These are phyloP conservation scores for Pisolithus marmoratus DNA, from an alignment of 768 basidiomycete genomes.

Conservation along the genomic window DNA sequence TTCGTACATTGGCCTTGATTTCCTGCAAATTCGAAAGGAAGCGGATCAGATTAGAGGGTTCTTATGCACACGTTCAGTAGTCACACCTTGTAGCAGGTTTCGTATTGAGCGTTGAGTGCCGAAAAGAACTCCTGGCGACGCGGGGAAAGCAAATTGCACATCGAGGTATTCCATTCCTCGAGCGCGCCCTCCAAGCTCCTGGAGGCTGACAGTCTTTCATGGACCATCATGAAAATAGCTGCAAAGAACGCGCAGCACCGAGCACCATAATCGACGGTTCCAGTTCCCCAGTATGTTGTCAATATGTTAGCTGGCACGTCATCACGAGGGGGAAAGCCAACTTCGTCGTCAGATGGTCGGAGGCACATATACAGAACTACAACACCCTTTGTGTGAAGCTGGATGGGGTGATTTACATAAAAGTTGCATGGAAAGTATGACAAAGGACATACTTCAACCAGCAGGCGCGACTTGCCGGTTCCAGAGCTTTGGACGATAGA, in stretches of 20 bases:
- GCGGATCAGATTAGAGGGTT: too few relatives aligned
- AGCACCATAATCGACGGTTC: not conserved
- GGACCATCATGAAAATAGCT: conserved; percentile 7
- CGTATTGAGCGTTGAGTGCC: too few relatives aligned
- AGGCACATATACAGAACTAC: conserved; percentile 16
- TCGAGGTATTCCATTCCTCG: not conserved
- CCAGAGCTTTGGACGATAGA: conserved; percentile 16
- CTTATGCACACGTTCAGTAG: too few relatives aligned
- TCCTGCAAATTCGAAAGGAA: too few relatives aligned
- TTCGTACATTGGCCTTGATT: too few relatives aligned
- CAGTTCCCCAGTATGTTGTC: not conserved
- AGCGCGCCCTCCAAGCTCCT: not conserved
- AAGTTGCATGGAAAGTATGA: not conserved
- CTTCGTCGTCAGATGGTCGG: not conserved
- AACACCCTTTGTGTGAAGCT: conserved; percentile 4
- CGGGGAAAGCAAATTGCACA: not conserved
- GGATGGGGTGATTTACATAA: conserved; percentile 5
- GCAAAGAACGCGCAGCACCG: conserved; percentile 10
- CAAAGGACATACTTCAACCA: conserved; percentile 3
- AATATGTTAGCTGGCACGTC: conserved; percentile 8
- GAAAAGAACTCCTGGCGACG: too few relatives aligned
- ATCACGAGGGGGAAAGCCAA: conserved; percentile 13
- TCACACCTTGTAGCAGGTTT: too few relatives aligned
- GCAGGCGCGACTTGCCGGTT: conserved; percentile 15
- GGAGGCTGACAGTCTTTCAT: not conserved